Base-by-base conservation (phyloP, 2,329 filamentous ascomycete species). In the Microsporum ferrugineum region DNA sequence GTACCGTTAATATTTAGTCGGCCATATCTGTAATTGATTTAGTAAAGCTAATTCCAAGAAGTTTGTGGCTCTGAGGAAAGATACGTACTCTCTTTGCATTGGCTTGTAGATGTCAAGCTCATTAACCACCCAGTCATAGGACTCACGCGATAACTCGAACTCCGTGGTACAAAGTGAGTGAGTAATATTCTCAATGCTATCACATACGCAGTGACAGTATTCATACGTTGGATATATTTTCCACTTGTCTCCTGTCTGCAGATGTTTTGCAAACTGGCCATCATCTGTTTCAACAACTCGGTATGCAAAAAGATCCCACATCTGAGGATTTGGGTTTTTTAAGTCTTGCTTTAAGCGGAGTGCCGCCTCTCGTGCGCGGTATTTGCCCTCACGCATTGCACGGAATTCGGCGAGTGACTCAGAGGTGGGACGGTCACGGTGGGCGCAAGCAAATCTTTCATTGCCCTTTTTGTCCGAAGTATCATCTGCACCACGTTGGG, bases 281-380 rank as follows among this genome's bases (percentile, higher is more conserved):
- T 69, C 63, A 49, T 79, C 80, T 62, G 83, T 76, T 47, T 88
- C 85, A 68, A 90, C 81, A 60, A 97, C 86, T 63, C 92, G 85
- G 75, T 96, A 97, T 14, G 92, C 92, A 1, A 89, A 88, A 60
- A 96, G 77, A 78, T 97, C 92, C 92, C 92, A 96, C 88, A 96
- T 91, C 75, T 95, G 89, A 5, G 91, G 91, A 72, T 96, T 96
- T 34, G 87, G 86, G 68, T 87, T 86, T 58, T 84, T 83, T 49
- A 59, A 8, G 65, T 90, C 83, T 79, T 95, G 89, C 78, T 95
- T 95, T 91, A 97, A 96, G 63, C 92, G 86, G 59, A 97, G 78
- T 68, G 90, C 88, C 1, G 90, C 92, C 72, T 90, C 86, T 68
- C 85, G 84, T 0, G 90, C 86, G 72, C 88, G 86, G 76, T 96